Percentiles rank a stretch among this genome's conserved stretches.
Evolutionary conservation across 345 rosid species (phyloP).

Genomic region (Citrus sinensis): DVS_A1.0 CM039168.1:25004001-25004500

Average conservation of each 20-base stretch:
- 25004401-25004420: constrained; percentile 94
- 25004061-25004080: constrained; percentile 94
- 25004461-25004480: constrained; percentile 96
- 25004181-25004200: constrained; percentile 78
- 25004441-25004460: constrained; percentile 85
- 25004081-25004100: constrained; percentile 92
- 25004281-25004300: not conserved
- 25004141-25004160: constrained; percentile 86
- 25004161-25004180: constrained; percentile 65
- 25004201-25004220: constrained; percentile 51
- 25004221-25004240: constrained; percentile 53
- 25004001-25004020: constrained; percentile 1
- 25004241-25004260: constrained; percentile 1
- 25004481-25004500: constrained; percentile 99
- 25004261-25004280: not conserved
- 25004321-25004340: constrained; percentile 4
- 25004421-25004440: constrained; percentile 94
- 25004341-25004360: not conserved
- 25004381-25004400: constrained; percentile 86
- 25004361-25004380: constrained; percentile 64
- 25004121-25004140: constrained; percentile 87
- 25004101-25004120: constrained; percentile 87
- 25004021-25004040: constrained; percentile 77
- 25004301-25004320: not conserved
- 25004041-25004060: constrained; percentile 95